Evolutionary conservation across 345 rosid species (phyloP).

Genomic region (Brassica cretica): DNA sequence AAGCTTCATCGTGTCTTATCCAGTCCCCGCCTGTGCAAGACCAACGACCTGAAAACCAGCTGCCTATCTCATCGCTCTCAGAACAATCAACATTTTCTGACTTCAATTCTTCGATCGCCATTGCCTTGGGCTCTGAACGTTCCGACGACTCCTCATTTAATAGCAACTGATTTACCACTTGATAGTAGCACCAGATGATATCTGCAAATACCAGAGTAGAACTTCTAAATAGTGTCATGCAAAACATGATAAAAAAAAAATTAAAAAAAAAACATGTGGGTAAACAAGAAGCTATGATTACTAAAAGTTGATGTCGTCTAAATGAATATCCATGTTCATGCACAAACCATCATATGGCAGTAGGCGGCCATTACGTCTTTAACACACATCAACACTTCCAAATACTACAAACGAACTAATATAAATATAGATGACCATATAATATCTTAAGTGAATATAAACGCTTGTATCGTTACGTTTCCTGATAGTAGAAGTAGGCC

Average conservation of each 20-base stretch:
- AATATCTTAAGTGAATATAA: not conserved
- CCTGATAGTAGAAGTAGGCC: constrained; percentile 12
- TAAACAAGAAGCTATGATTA: constrained; percentile 17
- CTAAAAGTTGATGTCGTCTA: constrained; percentile 22
- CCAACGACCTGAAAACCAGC: constrained; percentile 79
- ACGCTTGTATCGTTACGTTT: constrained; percentile 9
- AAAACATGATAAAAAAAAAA: not conserved
- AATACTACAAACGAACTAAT: constrained; percentile 3
- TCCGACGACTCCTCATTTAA: constrained; percentile 43
- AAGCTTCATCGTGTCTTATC: constrained; percentile 82
- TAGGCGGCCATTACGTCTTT: constrained; percentile 14
- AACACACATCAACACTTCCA: constrained; percentile 15
- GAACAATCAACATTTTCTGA: constrained; percentile 46
- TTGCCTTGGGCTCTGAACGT: constrained; percentile 40
- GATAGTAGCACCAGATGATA: constrained; percentile 46
- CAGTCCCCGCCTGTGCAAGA: constrained; percentile 99
- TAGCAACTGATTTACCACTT: constrained; percentile 34
- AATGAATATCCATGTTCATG: constrained; percentile 25
- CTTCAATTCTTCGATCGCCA: constrained; percentile 47
- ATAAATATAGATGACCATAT: not conserved
- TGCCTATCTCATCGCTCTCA: constrained; percentile 49
- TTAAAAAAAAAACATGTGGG: constrained; percentile 2
- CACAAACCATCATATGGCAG: constrained; percentile 21
- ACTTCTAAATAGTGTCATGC: constrained; percentile 23
- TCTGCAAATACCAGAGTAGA: constrained; percentile 46